Conservation (phyloP, 208 protist species). For the Acanthamoeba sp. region DNA sequence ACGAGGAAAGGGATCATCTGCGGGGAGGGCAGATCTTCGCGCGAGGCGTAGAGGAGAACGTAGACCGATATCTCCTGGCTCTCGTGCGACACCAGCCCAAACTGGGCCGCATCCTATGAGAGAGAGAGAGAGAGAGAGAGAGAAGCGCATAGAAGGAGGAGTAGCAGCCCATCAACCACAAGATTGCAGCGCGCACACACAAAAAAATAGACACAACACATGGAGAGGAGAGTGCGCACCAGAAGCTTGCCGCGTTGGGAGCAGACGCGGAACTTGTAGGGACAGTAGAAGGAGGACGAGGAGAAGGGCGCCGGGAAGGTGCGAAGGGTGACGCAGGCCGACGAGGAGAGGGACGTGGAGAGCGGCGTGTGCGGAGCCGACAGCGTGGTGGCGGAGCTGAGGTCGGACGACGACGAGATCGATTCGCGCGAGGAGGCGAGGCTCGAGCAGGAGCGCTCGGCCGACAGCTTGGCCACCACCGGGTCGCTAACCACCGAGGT, state of each 20-base stretch:
- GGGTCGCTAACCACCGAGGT: not conserved
- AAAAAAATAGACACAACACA: too few species aligned
- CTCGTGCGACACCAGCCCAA: constrained; percentile 47
- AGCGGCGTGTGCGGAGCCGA: constrained; percentile 21
- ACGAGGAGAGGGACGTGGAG: constrained; percentile 36
- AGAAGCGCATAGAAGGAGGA: not conserved
- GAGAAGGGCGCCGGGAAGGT: constrained; percentile 17
- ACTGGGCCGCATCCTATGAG: constrained; percentile 14
- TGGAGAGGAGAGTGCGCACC: not conserved
- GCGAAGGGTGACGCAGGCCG: constrained; percentile 11
- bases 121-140: not conserved
- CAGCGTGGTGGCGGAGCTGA: not conserved
- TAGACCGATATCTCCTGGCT: constrained; percentile 19
- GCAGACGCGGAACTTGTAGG: constrained; percentile 65
- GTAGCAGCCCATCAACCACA: too few species aligned
- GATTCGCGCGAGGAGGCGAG: constrained; percentile 19
- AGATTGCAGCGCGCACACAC: too few species aligned
- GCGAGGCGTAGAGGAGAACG: constrained; percentile 57
- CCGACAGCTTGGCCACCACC: not conserved
- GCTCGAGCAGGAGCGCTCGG: not conserved
- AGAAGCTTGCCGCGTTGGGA: constrained; percentile 39
- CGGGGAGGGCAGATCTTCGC: constrained; percentile 20
- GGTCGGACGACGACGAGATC: constrained; percentile 1
- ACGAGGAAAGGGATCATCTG: constrained; percentile 61
- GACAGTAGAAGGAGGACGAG: constrained; percentile 42